Percentiles rank a stretch among this genome's conserved stretches.
Evolutionary conservation across 2,329 filamentous ascomycete species (phyloP).

Genomic region (Claviceps sp.): DNA sequence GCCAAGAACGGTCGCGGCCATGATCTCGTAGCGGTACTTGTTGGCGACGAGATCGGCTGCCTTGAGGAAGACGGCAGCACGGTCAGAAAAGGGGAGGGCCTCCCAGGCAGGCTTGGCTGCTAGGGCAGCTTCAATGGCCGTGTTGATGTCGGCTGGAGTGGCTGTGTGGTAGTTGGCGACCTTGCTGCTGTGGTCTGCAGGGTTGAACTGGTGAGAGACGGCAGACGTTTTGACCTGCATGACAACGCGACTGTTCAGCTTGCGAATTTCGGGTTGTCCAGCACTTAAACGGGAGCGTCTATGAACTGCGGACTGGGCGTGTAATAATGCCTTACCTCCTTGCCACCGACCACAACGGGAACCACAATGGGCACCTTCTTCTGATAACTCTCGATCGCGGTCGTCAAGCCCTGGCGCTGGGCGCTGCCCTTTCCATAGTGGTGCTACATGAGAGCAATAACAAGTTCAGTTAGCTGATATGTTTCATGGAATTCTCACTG

Average conservation of each 20-base stretch:
- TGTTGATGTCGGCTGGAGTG: slow-evolving; percentile 58
- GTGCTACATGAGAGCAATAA: slow-evolving; percentile 43
- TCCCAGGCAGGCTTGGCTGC: slow-evolving; percentile 83
- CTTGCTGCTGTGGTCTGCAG: slow-evolving; percentile 60
- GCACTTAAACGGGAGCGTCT: no score
- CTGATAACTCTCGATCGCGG: slow-evolving; percentile 58
- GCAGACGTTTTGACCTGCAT: slow-evolving; percentile 51
- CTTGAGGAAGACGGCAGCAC: slow-evolving; percentile 89
- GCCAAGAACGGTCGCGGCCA: slow-evolving; percentile 90
- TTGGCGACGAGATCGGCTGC: slow-evolving; percentile 79
- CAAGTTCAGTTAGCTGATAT: neutral
- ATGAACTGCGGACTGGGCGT: neutral
- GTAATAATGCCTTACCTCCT: slow-evolving; percentile 44
- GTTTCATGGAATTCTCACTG: no score
- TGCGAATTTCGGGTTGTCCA: neutral
- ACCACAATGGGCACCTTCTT: slow-evolving; percentile 60
- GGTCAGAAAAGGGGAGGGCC: slow-evolving; percentile 72
- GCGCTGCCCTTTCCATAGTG: slow-evolving; percentile 76
- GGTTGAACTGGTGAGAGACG: slow-evolving; percentile 63
- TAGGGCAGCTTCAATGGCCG: slow-evolving; percentile 72
- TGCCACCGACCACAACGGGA: slow-evolving; percentile 71
- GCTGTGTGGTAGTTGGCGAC: slow-evolving; percentile 81
- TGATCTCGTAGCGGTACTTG: slow-evolving; percentile 94
- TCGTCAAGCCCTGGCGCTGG: slow-evolving; percentile 62
- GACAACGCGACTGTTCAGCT: neutral